These are phyloP conservation scores for Xylaria nigripes DNA, from an alignment of 495 filamentous ascomycete species.

Conservation along the genomic window DNA sequence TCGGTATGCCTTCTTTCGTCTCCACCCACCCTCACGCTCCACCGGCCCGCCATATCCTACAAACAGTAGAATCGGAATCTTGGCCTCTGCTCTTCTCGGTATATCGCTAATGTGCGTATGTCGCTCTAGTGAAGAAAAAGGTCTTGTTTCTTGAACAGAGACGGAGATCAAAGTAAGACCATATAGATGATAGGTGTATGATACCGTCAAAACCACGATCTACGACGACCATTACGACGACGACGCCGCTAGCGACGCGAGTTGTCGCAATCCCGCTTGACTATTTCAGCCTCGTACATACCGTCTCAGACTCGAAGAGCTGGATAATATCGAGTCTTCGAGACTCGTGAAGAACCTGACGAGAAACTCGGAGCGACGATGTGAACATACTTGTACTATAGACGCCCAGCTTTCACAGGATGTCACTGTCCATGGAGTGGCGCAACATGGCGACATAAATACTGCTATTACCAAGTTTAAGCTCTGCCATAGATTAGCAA, in stretches of 20 bases:
- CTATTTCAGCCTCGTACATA: not conserved
- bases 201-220: conserved; percentile 2
- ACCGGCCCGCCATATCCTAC: not conserved
- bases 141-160: conserved; percentile 92
- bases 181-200: conserved; percentile 2
- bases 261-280: not conserved
- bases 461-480: not conserved
- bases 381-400: conserved; percentile 12
- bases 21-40: not conserved
- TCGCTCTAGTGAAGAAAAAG: conserved; percentile 61
- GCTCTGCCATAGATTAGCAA: not conserved
- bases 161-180: conserved; percentile 38
- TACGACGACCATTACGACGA: conserved; percentile 2
- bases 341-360: not conserved
- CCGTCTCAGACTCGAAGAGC: not conserved
- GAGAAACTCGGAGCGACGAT: not conserved
- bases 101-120: not conserved
- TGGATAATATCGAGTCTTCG: not conserved
- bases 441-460: not conserved
- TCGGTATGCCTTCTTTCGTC: conserved; percentile 55
- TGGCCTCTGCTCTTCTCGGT: not conserved
- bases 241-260: not conserved
- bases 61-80: not conserved
- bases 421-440: not conserved
- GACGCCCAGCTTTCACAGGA: not conserved